Conservation (phyloP, 2,329 filamentous ascomycete genomes). For the Aureobasidium pullulans region DNA sequence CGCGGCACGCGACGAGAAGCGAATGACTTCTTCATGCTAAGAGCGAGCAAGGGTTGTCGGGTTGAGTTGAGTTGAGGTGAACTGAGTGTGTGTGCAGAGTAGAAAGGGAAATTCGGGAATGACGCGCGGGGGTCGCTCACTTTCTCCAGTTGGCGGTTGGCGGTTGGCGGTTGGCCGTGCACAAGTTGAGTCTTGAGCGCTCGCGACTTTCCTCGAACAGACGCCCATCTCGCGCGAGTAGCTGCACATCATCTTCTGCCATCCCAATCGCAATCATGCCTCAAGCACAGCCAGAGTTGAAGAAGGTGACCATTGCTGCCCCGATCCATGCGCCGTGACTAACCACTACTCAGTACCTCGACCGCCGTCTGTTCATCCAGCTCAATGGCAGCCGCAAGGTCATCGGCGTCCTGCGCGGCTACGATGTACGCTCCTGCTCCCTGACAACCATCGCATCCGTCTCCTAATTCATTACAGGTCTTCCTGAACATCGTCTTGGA, state of each 20-base stretch:
- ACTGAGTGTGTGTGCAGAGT: not conserved
- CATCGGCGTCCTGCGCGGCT: slow-evolving; percentile 85
- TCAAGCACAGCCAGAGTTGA: slow-evolving; percentile 96
- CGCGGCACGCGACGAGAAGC: slow-evolving; percentile 60
- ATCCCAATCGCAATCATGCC: slow-evolving; percentile 61
- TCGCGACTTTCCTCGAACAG: not conserved
- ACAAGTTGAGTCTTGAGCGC: not conserved
- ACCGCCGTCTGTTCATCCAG: slow-evolving; percentile 97
- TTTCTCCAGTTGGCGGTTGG: not conserved
- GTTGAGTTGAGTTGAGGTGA: not conserved
- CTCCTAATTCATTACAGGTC: slow-evolving; percentile 50
- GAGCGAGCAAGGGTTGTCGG: not conserved
- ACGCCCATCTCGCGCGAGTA: not conserved
- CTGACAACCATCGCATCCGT: not conserved
- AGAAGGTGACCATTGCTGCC: slow-evolving; percentile 62
- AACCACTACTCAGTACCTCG: slow-evolving; percentile 67
- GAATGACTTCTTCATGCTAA: slow-evolving; percentile 51
- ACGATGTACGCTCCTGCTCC: slow-evolving; percentile 65
- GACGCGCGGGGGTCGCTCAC: not conserved
- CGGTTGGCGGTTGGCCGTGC: not conserved
- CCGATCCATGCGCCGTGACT: not conserved
- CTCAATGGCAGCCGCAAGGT: slow-evolving; percentile 97
- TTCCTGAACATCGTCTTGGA: slow-evolving; percentile 98
- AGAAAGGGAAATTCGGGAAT: not conserved
- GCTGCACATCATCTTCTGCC: not conserved